phyloP scores from a whole-genome alignment of 176 grass and related monocot genomes.

The Carex kokanica region DNA sequence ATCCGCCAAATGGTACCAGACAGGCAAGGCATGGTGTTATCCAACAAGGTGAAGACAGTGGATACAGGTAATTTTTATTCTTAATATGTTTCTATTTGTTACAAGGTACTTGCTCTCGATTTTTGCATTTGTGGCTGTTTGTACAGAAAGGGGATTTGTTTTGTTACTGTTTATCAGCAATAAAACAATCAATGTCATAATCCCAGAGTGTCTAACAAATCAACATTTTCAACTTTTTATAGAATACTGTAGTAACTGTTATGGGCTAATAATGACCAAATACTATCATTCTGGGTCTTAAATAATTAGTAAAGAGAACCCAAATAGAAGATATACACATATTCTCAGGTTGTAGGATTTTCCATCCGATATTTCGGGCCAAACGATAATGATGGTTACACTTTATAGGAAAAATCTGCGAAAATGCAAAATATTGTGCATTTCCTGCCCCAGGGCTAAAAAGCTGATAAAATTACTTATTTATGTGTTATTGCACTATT shows the following conservation, averaged over 20 bases:
- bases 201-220: neutral
- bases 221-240: neutral
- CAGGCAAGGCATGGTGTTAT: slow-evolving; percentile 40
- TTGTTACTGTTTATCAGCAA: neutral
- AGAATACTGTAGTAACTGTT: neutral
- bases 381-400: neutral
- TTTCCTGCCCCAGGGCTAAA: neutral
- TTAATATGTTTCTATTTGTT: slow-evolving; percentile 2
- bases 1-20: slow-evolving; percentile 47
- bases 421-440: neutral
- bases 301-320: neutral
- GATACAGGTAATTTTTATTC: slow-evolving; percentile 57
- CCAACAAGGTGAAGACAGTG: slow-evolving; percentile 50
- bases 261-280: neutral
- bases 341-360: neutral
- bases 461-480: neutral
- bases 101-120: neutral
- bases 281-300: neutral
- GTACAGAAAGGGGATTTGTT: no score
- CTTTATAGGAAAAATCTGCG: neutral
- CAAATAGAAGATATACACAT: neutral
- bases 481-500: neutral
- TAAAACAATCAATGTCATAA: neutral
- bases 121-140: neutral
- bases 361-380: neutral